These are phyloP conservation scores for Pelargonium exstipulatum DNA, from an alignment of 441 rosid species.

Conservation along the genomic window DNA sequence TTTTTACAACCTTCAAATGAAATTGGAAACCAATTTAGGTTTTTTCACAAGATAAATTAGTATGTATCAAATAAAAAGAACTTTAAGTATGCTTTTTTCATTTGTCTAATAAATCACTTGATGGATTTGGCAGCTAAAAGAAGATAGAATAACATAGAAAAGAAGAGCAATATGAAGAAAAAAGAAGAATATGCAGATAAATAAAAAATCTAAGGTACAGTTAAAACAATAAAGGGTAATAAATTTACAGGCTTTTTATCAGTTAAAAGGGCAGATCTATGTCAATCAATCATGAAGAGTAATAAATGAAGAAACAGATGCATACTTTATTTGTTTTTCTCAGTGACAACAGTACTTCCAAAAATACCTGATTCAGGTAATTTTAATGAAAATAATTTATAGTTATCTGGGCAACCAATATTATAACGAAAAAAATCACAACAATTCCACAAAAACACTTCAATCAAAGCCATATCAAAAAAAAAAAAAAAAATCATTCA, in stretches of 20 bases:
- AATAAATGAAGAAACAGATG: not conserved
- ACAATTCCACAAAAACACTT: not conserved
- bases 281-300: conserved; percentile 2
- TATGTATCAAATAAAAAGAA: conserved; percentile 3
- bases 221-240: not conserved
- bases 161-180: not conserved
- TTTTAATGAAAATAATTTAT: not conserved
- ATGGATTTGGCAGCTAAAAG: not conserved
- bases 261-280: conserved; percentile 5
- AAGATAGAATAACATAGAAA: not conserved
- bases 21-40: conserved; percentile 11
- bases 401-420: not conserved
- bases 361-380: not conserved
- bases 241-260: conserved; percentile 8
- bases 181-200: conserved; percentile 2
- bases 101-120: not conserved
- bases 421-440: not conserved
- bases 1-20: conserved; percentile 23
- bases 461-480: not conserved
- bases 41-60: not conserved
- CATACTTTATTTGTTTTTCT: not conserved
- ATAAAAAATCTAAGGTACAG: not conserved
- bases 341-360: conserved; percentile 1
- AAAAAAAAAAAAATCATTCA: no score
- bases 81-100: not conserved